Conservation (phyloP, 257 asterid species). For the Agastache rugosa region DNA sequence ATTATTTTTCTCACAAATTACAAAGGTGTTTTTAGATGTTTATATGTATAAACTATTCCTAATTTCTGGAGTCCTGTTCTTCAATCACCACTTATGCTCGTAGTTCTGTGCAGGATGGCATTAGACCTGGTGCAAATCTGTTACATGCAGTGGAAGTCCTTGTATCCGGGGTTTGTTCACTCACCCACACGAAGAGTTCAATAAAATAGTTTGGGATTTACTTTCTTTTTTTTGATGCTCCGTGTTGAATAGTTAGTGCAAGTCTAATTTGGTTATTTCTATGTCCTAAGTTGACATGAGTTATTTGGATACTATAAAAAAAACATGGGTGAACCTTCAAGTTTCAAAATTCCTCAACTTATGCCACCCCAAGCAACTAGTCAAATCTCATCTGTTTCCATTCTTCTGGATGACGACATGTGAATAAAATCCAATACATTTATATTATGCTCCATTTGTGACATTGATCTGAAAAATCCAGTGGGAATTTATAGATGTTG, state of each 20-base stretch:
- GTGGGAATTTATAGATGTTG: slow-evolving; percentile 7
- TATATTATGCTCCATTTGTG: not conserved
- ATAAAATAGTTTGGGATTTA: slow-evolving; percentile 23
- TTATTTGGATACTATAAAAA: slow-evolving; percentile 2
- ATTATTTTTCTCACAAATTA: slow-evolving; percentile 74
- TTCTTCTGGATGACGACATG: slow-evolving; percentile 18
- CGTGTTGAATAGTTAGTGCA: slow-evolving; percentile 17
- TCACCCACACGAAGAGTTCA: slow-evolving; percentile 33
- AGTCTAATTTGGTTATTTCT: slow-evolving; percentile 24
- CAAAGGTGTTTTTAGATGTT: slow-evolving; percentile 66
- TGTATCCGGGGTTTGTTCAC: slow-evolving; percentile 81
- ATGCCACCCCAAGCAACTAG: slow-evolving; percentile 18
- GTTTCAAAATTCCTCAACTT: not conserved
- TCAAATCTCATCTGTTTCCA: slow-evolving; percentile 22
- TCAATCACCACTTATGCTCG: slow-evolving; percentile 39
- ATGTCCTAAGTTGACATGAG: slow-evolving; percentile 21
- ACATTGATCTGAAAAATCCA: slow-evolving; percentile 31
- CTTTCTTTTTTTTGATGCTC: slow-evolving; percentile 22
- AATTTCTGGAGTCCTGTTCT: slow-evolving; percentile 29
- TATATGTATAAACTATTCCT: slow-evolving; percentile 11
- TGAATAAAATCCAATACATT: slow-evolving; percentile 18
- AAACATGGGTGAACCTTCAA: slow-evolving; percentile 2
- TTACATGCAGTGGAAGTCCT: slow-evolving; percentile 94
- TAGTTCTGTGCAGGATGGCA: slow-evolving; percentile 74
- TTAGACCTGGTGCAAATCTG: slow-evolving; percentile 87